Base-by-base conservation (phyloP, 108 stramenopile genomes). In the Cyclostephanos tholiformis region DNA sequence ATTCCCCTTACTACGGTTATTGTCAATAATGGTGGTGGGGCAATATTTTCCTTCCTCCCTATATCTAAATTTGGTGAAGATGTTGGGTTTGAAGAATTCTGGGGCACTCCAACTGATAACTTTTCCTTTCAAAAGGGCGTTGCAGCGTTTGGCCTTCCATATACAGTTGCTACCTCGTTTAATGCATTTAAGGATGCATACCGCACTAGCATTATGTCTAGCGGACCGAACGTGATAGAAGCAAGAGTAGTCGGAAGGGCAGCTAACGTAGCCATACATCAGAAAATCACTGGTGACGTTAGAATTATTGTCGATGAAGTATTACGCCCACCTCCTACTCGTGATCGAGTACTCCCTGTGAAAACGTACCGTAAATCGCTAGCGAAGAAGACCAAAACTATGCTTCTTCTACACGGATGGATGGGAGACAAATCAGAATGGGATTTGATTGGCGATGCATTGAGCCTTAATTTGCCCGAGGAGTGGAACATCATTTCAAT, bases 41-140 rank as follows among this genome's bases (percentile, higher is more conserved):
- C 91, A 17, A 98, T 98, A 30, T 98, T 98, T 67, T 90, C 91
- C 25, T 98, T 98, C 65, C 75, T 98, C n/a, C 97, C 97, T 0
- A 91, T 98, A 62, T 89, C 95, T n/a, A 89, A 89, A 55, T 89
- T 96, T 77, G 92, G 86, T 3, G 81, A 84, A 30, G 91, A 92
- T 68, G 92, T 91, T 61, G 85, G 76, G 9, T 97, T 97, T 67
- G 89, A 94, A 36, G 90, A 96, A 44, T 93, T 84, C 57, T 96
- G 95, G 77, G 95, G 94, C 25, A 96, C 97, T 36, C 95, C 91
- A 22, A 95, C 97, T 0, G 85, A 88, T 65, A 74, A 83, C 22
- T 87, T 94, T 38, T 87, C 86, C 27, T 94, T 93, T 48, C 58
- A 75, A 39, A 69, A 83, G 60, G 88, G 75, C 0, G 84, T 84